Evolutionary conservation across 208 protist genomes (phyloP).

Genomic region (Leishmania turanica): DNA sequence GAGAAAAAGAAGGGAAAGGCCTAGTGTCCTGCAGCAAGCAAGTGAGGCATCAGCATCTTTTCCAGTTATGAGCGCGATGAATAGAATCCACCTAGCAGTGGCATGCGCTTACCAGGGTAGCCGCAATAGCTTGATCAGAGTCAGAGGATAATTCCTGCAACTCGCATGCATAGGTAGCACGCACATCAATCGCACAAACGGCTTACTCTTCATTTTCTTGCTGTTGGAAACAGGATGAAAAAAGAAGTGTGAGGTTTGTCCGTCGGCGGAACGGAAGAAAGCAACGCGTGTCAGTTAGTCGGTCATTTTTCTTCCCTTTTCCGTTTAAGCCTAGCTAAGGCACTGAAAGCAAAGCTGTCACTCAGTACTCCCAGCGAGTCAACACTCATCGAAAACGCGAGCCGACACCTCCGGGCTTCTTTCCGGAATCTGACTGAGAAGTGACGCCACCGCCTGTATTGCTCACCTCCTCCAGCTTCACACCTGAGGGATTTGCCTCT

Average conservation of each 20-base stretch:
- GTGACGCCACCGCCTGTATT: not conserved
- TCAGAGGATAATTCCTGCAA: not conserved
- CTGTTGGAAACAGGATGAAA: not conserved
- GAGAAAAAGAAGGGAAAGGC: not conserved
- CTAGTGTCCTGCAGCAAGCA: not conserved
- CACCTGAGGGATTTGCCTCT: slow-evolving; percentile 82
- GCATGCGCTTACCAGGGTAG: not conserved
- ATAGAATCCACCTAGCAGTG: not conserved
- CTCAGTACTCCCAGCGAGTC: not conserved
- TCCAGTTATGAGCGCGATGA: not conserved
- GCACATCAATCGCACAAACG: not conserved
- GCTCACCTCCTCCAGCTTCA: slow-evolving; percentile 76
- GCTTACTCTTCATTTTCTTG: not conserved
- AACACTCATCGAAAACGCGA: slow-evolving; percentile 59
- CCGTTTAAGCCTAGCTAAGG: not conserved
- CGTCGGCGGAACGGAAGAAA: not conserved
- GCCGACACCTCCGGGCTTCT: slow-evolving; percentile 51
- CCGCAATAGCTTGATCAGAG: not conserved
- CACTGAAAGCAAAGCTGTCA: not conserved
- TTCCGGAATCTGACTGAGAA: slow-evolving; percentile 6
- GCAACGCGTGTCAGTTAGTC: not conserved
- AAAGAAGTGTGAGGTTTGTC: slow-evolving; percentile 5
- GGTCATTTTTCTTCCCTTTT: not conserved
- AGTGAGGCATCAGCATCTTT: not conserved
- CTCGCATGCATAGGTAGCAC: not conserved